These are phyloP conservation scores for Eucalyptus brandiana DNA, from an alignment of 345 rosid genomes.

Conservation along the genomic window DNA sequence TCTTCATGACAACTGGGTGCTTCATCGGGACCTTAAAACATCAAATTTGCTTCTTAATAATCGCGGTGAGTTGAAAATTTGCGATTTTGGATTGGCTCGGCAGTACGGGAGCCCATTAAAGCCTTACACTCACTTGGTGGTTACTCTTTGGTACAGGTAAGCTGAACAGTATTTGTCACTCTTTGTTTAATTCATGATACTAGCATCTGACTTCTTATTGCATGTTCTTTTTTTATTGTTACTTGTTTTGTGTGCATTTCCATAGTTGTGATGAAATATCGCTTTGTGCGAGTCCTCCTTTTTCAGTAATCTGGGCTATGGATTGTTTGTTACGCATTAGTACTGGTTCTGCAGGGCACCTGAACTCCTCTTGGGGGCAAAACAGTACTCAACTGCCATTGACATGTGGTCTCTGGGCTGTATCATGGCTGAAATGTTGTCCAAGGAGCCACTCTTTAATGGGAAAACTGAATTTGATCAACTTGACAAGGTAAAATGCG, in stretches of 20 bases:
- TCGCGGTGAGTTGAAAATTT: slow-evolving; percentile 93
- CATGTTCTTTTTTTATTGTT: background rate
- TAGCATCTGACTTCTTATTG: background rate
- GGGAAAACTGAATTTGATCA: slow-evolving; percentile 97
- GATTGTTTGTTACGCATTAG: background rate
- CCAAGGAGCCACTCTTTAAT: slow-evolving; percentile 83
- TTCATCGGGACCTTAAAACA: slow-evolving; percentile 95
- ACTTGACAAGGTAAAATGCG: slow-evolving; percentile 74
- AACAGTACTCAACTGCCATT: slow-evolving; percentile 94
- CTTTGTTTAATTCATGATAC: background rate
- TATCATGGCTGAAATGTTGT: slow-evolving; percentile 90
- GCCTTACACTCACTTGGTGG: slow-evolving; percentile 97
- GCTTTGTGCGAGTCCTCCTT: background rate
- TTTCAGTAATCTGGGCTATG: background rate
- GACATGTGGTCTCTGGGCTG: slow-evolving; percentile 99
- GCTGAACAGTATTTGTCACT: background rate
- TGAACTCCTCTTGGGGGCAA: slow-evolving; percentile 91
- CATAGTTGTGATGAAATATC: background rate
- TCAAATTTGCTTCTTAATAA: slow-evolving; percentile 94
- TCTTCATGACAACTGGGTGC: slow-evolving; percentile 99
- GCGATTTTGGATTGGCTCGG: slow-evolving; percentile 98
- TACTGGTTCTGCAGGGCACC: slow-evolving; percentile 61
- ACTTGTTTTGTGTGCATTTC: background rate
- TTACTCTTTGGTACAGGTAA: slow-evolving; percentile 99
- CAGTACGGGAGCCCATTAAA: slow-evolving; percentile 97